phyloP scores from a whole-genome alignment of 495 filamentous ascomycete species.

The Elasticomyces elasticus region DNA sequence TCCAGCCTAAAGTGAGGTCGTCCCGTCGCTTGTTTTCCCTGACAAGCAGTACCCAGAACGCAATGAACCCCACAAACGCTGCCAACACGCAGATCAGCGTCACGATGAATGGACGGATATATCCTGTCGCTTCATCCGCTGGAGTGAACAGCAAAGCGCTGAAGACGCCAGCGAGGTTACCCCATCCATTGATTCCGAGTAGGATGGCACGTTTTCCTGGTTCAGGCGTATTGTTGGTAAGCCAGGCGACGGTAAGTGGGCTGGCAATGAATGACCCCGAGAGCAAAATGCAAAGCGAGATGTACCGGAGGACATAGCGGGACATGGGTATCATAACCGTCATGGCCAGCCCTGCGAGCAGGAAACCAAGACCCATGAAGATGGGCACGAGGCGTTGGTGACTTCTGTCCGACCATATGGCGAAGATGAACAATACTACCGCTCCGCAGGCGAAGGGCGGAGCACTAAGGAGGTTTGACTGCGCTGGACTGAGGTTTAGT shows the following conservation, averaged over 20 bases:
- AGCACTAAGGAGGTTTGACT: slow-evolving; percentile 46
- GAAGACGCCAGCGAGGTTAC: slow-evolving; percentile 48
- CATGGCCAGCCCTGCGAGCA: slow-evolving; percentile 37
- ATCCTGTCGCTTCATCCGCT: slow-evolving; percentile 29
- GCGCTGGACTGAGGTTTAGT: slow-evolving; percentile 29
- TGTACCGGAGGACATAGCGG: slow-evolving; percentile 34
- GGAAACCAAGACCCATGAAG: slow-evolving; percentile 37
- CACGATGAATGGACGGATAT: slow-evolving; percentile 34
- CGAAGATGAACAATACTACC: slow-evolving; percentile 37
- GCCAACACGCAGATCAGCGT: slow-evolving; percentile 37
- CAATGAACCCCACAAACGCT: slow-evolving; percentile 36
- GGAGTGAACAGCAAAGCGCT: slow-evolving; percentile 40
- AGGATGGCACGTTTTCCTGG: slow-evolving; percentile 45
- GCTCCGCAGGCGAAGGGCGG: slow-evolving; percentile 47
- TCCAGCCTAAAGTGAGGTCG: slow-evolving; percentile 17
- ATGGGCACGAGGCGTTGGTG: slow-evolving; percentile 42
- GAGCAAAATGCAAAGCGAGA: slow-evolving; percentile 44
- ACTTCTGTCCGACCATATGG: slow-evolving; percentile 38
- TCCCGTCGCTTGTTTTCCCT: slow-evolving; percentile 32
- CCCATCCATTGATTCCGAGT: slow-evolving; percentile 51
- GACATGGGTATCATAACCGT: slow-evolving; percentile 33
- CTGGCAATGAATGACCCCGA: slow-evolving; percentile 44
- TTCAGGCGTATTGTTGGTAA: slow-evolving; percentile 44
- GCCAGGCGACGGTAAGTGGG: slow-evolving; percentile 49
- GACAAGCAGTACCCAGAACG: slow-evolving; percentile 25